These are phyloP conservation scores for Neurospora sp. DNA, from an alignment of 495 filamentous ascomycete species.

Conservation along the genomic window DNA sequence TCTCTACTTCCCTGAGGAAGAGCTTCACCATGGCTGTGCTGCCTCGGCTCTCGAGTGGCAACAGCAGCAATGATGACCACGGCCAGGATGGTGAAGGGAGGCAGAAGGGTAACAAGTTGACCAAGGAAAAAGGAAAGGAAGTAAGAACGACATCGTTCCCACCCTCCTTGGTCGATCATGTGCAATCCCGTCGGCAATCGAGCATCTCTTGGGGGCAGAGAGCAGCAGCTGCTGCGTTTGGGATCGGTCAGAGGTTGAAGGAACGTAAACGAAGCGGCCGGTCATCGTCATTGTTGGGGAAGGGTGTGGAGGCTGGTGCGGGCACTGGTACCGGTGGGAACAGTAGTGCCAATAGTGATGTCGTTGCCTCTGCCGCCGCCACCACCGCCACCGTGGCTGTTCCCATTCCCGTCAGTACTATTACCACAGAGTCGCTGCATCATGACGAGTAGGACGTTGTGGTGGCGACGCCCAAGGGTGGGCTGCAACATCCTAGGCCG, in stretches of 20 bases:
- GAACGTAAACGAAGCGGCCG: slow-evolving; percentile 5
- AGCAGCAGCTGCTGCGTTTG: slow-evolving; percentile 13
- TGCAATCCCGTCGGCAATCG: background rate
- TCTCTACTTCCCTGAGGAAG: background rate
- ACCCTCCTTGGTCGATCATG: background rate
- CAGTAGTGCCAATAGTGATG: background rate
- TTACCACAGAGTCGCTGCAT: background rate
- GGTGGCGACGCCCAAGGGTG: slow-evolving; percentile 17
- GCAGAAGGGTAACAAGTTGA: background rate
- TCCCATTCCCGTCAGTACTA: background rate
- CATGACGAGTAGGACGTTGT: slow-evolving; percentile 7
- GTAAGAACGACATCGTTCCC: background rate
- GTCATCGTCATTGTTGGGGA: background rate
- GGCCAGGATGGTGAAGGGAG: slow-evolving; percentile 6
- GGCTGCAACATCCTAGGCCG: slow-evolving; percentile 25
- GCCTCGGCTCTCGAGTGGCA: background rate
- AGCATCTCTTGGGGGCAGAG: slow-evolving; percentile 11
- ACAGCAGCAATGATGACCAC: background rate
- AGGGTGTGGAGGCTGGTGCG: background rate
- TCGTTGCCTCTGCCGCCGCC: background rate
- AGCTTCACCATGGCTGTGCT: background rate
- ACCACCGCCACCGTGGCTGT: background rate
- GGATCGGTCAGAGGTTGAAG: slow-evolving; percentile 10
- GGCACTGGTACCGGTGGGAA: background rate
- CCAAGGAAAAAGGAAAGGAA: slow-evolving; percentile 1